Base-by-base conservation (phyloP, 352 stramenopile genomes). In the Phytophthora sp. region DNA sequence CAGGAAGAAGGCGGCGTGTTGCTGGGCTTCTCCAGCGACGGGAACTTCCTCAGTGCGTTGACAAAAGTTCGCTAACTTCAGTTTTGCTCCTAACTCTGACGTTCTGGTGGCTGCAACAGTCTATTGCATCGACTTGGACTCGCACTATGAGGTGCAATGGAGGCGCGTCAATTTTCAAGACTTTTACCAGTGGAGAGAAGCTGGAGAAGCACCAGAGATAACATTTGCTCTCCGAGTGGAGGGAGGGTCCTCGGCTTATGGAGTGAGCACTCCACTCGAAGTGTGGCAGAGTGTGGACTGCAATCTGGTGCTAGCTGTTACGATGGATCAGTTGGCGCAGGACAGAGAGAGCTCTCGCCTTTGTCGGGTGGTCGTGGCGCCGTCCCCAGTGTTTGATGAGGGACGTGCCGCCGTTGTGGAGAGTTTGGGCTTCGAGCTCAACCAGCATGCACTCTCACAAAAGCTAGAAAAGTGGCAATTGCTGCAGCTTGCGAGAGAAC, bases 21-120 rank as follows among this genome's bases (percentile, higher is more conserved):
- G 18, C 59, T 93, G 21, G 84, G 84, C 5, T 93, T 91, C 62
- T 91, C 82, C 0, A 76, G 73, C 46, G 82, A 91, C 49, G 84
- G 84, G 41, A 66, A 82, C 60, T 85, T 74, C 54, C 61, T 93
- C 23, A 1, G 84, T 91, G 51, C 32, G 74, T 72, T 28, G 10
- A 24, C 21, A 39, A 9, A 20, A 8, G 12, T 5, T 13, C 30
- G 20, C 17, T 17, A 42, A 34, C 20, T 42, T 42, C 11, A 42
- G 30, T 42, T 55, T 42, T 41, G 4, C 5, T 21, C 18, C 44
- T 57, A 6, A 60, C 7, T 24, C 43, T 12, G 30, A 17, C 1
- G 48, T 21, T 15, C 20, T 34, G n/a, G n/a, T n/a, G n/a, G n/a
- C n/a, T 31, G 28, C 28, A 8, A 1, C 12, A 90, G 84, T 92